Conservation (phyloP, 1,139 yeast genomes). For the Komagataea norvegica region DNA sequence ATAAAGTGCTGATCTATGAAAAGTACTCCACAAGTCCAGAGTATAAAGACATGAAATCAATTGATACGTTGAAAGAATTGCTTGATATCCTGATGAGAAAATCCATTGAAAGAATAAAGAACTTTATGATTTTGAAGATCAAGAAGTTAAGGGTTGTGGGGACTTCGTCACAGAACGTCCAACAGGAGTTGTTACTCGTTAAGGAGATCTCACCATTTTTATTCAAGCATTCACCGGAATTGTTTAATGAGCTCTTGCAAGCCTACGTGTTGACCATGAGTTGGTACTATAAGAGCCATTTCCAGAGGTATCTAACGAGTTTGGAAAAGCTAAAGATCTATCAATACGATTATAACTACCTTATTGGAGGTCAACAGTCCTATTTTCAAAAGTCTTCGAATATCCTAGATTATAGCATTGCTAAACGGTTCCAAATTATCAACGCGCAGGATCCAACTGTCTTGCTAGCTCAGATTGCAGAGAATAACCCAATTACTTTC, state of each 20-base stretch:
- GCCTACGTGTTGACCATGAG: constrained; percentile 86
- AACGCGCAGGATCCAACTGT: constrained; percentile 55
- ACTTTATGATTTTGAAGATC: constrained; percentile 59
- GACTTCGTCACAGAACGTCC: constrained; percentile 70
- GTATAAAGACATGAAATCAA: constrained; percentile 13
- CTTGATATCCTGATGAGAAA: constrained; percentile 16
- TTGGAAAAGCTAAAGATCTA: constrained; percentile 58
- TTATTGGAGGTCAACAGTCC: constrained; percentile 39
- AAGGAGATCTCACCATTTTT: constrained; percentile 61
- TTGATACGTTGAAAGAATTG: constrained; percentile 12
- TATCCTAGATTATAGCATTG: constrained; percentile 32
- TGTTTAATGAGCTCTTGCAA: constrained; percentile 69
- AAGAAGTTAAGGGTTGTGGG: constrained; percentile 47
- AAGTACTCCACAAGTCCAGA: constrained; percentile 29
- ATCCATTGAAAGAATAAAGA: constrained; percentile 66
- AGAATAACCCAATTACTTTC: constrained; percentile 59
- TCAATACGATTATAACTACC: constrained; percentile 46
- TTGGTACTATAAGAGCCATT: constrained; percentile 85
- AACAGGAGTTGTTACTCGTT: constrained; percentile 55
- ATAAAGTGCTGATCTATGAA: constrained; percentile 47
- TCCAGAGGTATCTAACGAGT: constrained; percentile 74
- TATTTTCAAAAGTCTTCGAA: constrained; percentile 8
- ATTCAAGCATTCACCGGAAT: constrained; percentile 46
- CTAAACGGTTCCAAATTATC: constrained; percentile 51
- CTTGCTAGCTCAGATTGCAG: constrained; percentile 83